These are phyloP conservation scores for Cucumis melo DNA, from an alignment of 306 rosid genomes.

Conservation along the genomic window DNA sequence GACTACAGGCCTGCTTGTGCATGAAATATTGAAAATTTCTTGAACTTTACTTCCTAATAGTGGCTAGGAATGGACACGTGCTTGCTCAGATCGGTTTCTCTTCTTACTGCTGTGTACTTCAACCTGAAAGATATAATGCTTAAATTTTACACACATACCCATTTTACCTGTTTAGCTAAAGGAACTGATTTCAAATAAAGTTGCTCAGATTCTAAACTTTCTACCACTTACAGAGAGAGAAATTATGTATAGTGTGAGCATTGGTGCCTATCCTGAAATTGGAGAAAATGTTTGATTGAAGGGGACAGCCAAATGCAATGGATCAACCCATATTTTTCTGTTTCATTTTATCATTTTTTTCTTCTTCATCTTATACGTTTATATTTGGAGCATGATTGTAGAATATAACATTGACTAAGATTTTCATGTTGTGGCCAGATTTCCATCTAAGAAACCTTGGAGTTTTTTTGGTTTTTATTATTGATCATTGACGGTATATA, in stretches of 20 bases:
- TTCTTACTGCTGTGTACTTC: background rate
- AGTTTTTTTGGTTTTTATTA: background rate
- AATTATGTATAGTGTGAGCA: background rate
- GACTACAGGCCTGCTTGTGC: background rate
- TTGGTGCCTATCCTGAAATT: background rate
- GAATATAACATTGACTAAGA: background rate
- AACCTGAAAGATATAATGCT: background rate
- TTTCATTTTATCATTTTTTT: background rate
- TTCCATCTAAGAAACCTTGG: background rate
- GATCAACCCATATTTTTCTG: background rate
- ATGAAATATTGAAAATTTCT: background rate
- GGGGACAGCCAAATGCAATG: background rate
- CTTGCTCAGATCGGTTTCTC: background rate
- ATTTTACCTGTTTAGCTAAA: background rate
- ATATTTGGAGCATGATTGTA: slow-evolving; percentile 2
- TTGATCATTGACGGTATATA: background rate
- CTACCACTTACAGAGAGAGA: background rate
- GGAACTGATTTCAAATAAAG: background rate
- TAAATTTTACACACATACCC: background rate
- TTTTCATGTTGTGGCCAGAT: background rate
- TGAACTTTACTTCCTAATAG: background rate
- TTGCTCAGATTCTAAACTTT: background rate
- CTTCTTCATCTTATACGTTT: too few relatives aligned
- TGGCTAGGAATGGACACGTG: background rate
- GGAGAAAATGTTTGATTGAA: background rate